phyloP scores from a whole-genome alignment of 768 basidiomycete species.

The Xanthoconium purpureum region DNA sequence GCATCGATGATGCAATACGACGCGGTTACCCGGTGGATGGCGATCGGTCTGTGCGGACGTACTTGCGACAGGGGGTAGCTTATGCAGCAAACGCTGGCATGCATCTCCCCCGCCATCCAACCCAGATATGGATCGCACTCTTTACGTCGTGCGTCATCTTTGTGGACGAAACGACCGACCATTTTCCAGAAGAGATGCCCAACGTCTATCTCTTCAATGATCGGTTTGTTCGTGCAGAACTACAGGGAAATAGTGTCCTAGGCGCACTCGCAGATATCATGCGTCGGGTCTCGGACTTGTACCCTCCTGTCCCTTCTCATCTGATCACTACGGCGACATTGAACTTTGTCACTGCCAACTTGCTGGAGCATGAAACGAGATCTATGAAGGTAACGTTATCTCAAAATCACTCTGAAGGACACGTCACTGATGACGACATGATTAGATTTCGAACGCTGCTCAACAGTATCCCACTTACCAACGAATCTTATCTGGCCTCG shows the following conservation, averaged over 20 bases:
- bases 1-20: conserved; percentile 18
- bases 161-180: conserved; percentile 34
- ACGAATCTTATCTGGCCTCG: conserved; percentile 30
- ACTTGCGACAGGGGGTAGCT: conserved; percentile 30
- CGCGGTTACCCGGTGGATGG: conserved; percentile 28
- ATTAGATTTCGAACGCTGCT: conserved; percentile 9
- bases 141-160: conserved; percentile 38
- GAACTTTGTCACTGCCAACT: conserved; percentile 33
- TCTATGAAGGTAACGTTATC: conserved; percentile 24
- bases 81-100: conserved; percentile 26
- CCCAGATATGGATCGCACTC: conserved; percentile 34
- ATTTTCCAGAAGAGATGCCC: conserved; percentile 20
- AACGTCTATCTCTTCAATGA: conserved; percentile 34
- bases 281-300: conserved; percentile 28
- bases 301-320: conserved; percentile 28
- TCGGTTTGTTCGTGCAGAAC: conserved; percentile 26
- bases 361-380: conserved; percentile 32
- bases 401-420: too few relatives aligned
- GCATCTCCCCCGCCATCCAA: conserved; percentile 24
- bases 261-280: conserved; percentile 36
- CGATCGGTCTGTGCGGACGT: conserved; percentile 22
- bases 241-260: conserved; percentile 32
- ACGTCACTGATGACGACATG: too few relatives aligned
- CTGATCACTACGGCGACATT: conserved; percentile 37
- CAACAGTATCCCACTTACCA: conserved; percentile 26